Evolutionary conservation across 1,284 basidiomycete species (phyloP).

Genomic region (Pseudomicrostroma phylloplanum): DNA sequence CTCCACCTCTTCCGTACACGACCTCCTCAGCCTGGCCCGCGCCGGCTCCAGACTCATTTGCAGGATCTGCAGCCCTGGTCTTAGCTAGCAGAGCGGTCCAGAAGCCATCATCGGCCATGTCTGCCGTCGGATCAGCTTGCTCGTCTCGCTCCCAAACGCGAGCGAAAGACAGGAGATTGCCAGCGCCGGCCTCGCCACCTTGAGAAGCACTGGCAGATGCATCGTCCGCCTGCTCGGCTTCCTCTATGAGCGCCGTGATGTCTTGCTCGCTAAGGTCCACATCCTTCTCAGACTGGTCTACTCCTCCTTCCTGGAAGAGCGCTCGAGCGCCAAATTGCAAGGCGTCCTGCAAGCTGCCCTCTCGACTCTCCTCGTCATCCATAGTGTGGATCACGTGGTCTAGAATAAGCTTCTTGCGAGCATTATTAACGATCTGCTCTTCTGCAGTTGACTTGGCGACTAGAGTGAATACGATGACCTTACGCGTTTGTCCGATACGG

Average conservation of each 20-base stretch:
- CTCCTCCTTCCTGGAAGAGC: conserved; percentile 47
- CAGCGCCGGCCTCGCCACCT: conserved; percentile 17
- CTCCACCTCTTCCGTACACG: not conserved
- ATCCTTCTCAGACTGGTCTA: conserved; percentile 36
- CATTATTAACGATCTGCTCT: conserved; percentile 48
- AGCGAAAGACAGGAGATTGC: conserved; percentile 45
- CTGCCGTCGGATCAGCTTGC: conserved; percentile 8
- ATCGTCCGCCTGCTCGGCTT: conserved; percentile 29
- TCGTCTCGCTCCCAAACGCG: conserved; percentile 46
- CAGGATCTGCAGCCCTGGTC: not conserved
- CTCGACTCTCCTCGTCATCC: conserved; percentile 33
- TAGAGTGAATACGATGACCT: conserved; percentile 52
- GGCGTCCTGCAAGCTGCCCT: conserved; percentile 44
- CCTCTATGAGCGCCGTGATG: conserved; percentile 43
- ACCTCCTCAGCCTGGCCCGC: not conserved
- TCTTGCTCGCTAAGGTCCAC: conserved; percentile 47
- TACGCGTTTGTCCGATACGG: conserved; percentile 56
- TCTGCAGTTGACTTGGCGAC: conserved; percentile 51
- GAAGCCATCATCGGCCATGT: conserved; percentile 22
- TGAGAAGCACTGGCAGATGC: conserved; percentile 4
- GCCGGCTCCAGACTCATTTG: not conserved
- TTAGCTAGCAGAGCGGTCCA: not conserved
- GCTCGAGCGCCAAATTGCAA: conserved; percentile 50
- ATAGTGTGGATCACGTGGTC: conserved; percentile 50
- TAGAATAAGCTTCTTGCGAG: conserved; percentile 48